Evolutionary conservation across 2,329 filamentous ascomycete species (phyloP).

Genomic region (Microdochium bolleyi): DNA sequence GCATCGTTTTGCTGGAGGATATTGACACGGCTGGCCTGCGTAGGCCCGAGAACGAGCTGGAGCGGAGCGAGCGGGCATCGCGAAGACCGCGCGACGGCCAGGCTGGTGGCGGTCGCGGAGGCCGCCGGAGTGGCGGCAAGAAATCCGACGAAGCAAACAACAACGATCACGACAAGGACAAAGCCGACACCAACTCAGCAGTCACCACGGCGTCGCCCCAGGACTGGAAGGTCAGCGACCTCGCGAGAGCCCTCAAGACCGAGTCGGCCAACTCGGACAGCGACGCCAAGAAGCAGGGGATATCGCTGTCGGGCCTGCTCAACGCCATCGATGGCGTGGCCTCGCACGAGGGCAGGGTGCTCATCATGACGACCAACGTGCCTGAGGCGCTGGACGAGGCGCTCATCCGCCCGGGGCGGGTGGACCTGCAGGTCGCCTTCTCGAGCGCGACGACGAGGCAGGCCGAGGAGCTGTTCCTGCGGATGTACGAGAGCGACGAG

Average conservation of each 20-base stretch:
- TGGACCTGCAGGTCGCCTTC: constrained; percentile 64
- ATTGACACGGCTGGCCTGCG: constrained; percentile 58
- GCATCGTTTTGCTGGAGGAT: constrained; percentile 61
- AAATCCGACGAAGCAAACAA: constrained; percentile 3
- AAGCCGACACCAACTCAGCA: not conserved
- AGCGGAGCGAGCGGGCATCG: constrained; percentile 8
- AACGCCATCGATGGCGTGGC: constrained; percentile 81
- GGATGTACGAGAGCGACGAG: constrained; percentile 49
- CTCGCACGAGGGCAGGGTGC: constrained; percentile 67
- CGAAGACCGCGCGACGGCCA: not conserved
- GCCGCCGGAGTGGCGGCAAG: constrained; percentile 8
- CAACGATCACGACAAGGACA: constrained; percentile 5
- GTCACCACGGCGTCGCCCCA: constrained; percentile 5
- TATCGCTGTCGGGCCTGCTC: constrained; percentile 70
- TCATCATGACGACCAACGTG: constrained; percentile 78
- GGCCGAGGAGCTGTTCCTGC: constrained; percentile 48
- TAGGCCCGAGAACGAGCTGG: constrained; percentile 23
- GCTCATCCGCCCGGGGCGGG: constrained; percentile 64
- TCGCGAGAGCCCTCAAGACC: constrained; percentile 34
- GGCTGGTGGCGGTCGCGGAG: constrained; percentile 7
- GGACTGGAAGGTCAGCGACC: constrained; percentile 29
- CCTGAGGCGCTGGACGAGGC: constrained; percentile 67
- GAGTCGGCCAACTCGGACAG: constrained; percentile 16
- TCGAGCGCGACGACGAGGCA: constrained; percentile 46
- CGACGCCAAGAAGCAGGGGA: constrained; percentile 36